Conservation (phyloP, 1,139 yeast genomes). For the Fermentozyma sake region DNA sequence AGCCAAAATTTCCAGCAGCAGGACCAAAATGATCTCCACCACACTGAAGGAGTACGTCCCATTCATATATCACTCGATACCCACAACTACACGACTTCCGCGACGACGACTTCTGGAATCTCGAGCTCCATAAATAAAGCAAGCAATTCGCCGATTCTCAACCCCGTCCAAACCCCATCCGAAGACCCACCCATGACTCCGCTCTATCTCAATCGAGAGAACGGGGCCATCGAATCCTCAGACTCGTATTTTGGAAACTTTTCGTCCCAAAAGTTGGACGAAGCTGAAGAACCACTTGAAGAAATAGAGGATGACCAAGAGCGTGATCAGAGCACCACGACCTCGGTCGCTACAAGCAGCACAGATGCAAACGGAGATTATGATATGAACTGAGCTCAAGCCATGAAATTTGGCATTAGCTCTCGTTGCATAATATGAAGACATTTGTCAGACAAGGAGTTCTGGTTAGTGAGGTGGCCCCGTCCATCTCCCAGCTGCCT, state of each 20-base stretch:
- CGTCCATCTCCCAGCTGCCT: too few relatives aligned
- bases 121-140: constrained; percentile 19
- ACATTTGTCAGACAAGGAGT: too few relatives aligned
- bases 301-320: constrained; percentile 9
- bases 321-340: neutral
- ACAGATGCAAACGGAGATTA: neutral
- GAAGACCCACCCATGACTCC: constrained; percentile 50
- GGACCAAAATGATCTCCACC: too few relatives aligned
- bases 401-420: too few relatives aligned
- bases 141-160: constrained; percentile 31
- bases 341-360: too few relatives aligned
- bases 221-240: too few relatives aligned
- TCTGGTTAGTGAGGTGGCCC: too few relatives aligned
- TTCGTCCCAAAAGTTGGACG: constrained; percentile 3
- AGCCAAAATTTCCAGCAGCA: too few relatives aligned
- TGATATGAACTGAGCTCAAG: too few relatives aligned
- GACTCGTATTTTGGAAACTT: constrained; percentile 13
- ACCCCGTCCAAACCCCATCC: constrained; percentile 42
- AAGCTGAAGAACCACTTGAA: constrained; percentile 7
- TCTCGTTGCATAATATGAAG: too few relatives aligned
- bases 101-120: constrained; percentile 4
- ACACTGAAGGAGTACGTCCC: too few relatives aligned
- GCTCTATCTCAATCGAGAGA: constrained; percentile 22
- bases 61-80: constrained; percentile 6
- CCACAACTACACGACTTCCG: constrained; percentile 9